phyloP scores from a whole-genome alignment of 305 asterid species.

The Fraxinus sp. region DNA sequence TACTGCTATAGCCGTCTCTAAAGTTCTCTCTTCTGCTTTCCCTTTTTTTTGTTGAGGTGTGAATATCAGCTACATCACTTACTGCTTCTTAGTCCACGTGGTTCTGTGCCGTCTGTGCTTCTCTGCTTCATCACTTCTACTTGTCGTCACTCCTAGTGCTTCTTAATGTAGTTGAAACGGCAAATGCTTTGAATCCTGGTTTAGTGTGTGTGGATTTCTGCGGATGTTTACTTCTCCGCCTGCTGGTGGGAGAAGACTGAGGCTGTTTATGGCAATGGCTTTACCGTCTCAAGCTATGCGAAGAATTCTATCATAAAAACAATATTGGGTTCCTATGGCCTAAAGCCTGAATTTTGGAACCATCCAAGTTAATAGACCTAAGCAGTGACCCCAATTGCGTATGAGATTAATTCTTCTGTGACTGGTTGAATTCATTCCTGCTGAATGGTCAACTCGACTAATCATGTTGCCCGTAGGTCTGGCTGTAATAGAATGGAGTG shows the following conservation, averaged over 20 bases:
- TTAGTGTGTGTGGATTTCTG: not conserved
- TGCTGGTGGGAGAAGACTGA: constrained; percentile 26
- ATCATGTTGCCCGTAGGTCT: not conserved
- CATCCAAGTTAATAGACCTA: not conserved
- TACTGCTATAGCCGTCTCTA: constrained; percentile 9
- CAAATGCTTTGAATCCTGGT: not conserved
- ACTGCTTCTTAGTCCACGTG: constrained; percentile 28
- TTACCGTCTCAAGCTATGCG: not conserved
- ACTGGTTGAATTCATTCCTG: not conserved
- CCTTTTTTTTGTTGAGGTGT: constrained; percentile 31
- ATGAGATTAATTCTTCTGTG: not conserved
- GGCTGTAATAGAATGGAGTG: not conserved
- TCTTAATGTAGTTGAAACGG: constrained; percentile 9
- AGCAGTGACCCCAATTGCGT: not conserved
- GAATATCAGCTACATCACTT: constrained; percentile 28
- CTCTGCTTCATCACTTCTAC: constrained; percentile 15
- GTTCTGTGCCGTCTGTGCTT: constrained; percentile 23
- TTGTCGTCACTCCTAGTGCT: constrained; percentile 15
- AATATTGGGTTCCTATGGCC: not conserved
- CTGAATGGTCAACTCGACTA: not conserved
- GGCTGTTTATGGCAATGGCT: constrained; percentile 6
- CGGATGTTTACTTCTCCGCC: constrained; percentile 3
- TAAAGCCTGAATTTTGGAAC: not conserved
- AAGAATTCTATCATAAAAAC: not conserved
- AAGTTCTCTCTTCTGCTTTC: constrained; percentile 6